Evolutionary conservation across 768 basidiomycete species (phyloP).

Genomic region (Udeniomyces megalosporus): DNA sequence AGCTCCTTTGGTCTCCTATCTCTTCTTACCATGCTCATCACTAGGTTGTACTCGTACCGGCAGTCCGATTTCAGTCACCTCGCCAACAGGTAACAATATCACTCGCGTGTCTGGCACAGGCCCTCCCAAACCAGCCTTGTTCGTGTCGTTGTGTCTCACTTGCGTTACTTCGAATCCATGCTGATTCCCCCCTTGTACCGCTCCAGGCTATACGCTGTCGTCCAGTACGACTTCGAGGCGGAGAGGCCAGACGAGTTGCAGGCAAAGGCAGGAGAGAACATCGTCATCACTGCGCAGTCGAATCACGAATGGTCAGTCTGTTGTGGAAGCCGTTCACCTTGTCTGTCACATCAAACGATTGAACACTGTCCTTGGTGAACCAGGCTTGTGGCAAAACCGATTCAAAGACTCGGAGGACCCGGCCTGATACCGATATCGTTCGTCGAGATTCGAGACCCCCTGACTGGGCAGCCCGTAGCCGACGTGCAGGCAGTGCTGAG

Average conservation of each 20-base stretch:
- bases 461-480: slow-evolving; percentile 58
- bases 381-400: slow-evolving; percentile 90
- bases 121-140: no score
- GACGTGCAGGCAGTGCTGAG: slow-evolving; percentile 68
- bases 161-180: no score
- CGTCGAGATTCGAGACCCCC: slow-evolving; percentile 87
- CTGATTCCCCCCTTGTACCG: no score
- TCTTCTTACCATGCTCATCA: no score
- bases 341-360: background rate
- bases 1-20: no score
- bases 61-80: no score
- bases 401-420: slow-evolving; percentile 81
- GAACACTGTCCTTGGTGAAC: background rate
- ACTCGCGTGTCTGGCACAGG: no score
- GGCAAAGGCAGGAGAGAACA: slow-evolving; percentile 79
- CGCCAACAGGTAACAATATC: no score
- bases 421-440: slow-evolving; percentile 95
- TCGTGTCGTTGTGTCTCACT: no score
- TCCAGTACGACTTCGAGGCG: slow-evolving; percentile 87
- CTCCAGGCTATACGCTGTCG: slow-evolving; percentile 73
- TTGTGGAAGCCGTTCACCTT: no score
- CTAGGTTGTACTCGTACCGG: no score
- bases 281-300: slow-evolving; percentile 97
- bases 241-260: slow-evolving; percentile 93
- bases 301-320: slow-evolving; percentile 73